Conservation (phyloP, 139 green algal species). For the Chlorella vulgaris region DNA sequence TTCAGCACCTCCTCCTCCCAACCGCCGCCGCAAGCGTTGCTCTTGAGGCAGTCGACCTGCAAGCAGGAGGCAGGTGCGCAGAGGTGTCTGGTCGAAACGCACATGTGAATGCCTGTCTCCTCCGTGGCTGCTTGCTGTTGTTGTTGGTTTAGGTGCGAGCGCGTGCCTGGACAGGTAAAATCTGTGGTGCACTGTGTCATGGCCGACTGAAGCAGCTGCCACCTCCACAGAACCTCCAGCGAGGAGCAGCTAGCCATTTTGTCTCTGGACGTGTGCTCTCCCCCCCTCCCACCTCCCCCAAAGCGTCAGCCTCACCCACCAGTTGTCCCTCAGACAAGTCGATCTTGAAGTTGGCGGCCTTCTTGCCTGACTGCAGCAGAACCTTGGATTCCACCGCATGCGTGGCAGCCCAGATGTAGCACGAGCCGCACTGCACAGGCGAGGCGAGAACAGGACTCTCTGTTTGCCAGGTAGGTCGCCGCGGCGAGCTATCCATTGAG, state of each 20-base stretch:
- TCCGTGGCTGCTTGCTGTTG: background rate
- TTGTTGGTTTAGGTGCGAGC: too few species aligned
- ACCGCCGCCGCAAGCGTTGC: background rate
- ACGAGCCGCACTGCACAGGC: conserved; percentile 2
- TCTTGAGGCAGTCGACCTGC: background rate
- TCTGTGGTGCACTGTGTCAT: too few species aligned
- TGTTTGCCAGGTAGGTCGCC: too few species aligned
- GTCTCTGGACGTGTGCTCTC: too few species aligned
- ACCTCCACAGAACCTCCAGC: too few species aligned
- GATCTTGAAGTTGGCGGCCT: background rate
- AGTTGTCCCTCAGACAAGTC: conserved; percentile 1
- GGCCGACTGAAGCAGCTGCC: too few species aligned
- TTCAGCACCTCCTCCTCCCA: background rate
- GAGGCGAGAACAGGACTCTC: too few species aligned
- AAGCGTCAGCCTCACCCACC: background rate
- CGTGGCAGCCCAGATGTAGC: background rate
- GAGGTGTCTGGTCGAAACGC: background rate
- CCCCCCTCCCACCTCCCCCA: background rate
- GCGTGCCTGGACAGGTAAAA: too few species aligned
- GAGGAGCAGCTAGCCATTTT: background rate
- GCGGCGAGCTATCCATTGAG: too few species aligned
- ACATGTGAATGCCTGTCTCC: background rate
- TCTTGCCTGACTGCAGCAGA: background rate
- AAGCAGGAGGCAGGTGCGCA: too few species aligned
- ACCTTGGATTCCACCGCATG: background rate